These are phyloP conservation scores for Millerago galiae DNA, from an alignment of 805 yeast genomes.

Conservation along the genomic window DNA sequence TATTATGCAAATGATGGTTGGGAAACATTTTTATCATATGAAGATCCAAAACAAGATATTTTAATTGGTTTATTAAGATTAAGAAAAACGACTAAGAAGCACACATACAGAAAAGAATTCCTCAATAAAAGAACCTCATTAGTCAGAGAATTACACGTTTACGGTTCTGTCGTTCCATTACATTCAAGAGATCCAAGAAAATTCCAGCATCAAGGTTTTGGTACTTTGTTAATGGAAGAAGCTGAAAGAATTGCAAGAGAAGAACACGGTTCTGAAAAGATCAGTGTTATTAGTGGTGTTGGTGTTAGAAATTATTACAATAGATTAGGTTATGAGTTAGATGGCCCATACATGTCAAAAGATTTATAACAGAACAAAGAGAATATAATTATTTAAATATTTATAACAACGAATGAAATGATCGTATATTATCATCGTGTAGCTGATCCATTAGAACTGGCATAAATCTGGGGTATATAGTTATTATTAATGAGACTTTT, in stretches of 20 bases:
- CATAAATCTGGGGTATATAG: too few relatives aligned
- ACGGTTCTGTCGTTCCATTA: constrained; percentile 94
- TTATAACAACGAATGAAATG: not conserved
- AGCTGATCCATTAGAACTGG: not conserved
- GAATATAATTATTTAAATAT: not conserved
- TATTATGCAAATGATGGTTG: constrained; percentile 97
- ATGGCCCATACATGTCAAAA: constrained; percentile 98
- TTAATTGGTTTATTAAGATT: constrained; percentile 85
- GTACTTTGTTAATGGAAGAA: constrained; percentile 95
- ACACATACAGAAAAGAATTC: constrained; percentile 88
- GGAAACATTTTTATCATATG: constrained; percentile 95
- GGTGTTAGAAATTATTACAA: constrained; percentile 97
- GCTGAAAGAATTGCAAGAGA: constrained; percentile 94
- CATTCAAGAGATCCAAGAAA: constrained; percentile 96
- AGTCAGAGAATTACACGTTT: constrained; percentile 95
- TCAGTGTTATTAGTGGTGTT: constrained; percentile 93
- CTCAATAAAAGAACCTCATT: constrained; percentile 79
- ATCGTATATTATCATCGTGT: not conserved
- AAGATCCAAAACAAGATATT: constrained; percentile 95
- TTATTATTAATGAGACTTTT: constrained; percentile 1
- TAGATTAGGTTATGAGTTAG: constrained; percentile 82
- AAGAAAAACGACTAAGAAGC: constrained; percentile 80
- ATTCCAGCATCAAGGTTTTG: constrained; percentile 98
- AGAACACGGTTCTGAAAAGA: constrained; percentile 88
- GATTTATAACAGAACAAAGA: constrained; percentile 13